Evolutionary conservation across 768 basidiomycete genomes (phyloP).

Genomic region (Mycena latifolia): DNA sequence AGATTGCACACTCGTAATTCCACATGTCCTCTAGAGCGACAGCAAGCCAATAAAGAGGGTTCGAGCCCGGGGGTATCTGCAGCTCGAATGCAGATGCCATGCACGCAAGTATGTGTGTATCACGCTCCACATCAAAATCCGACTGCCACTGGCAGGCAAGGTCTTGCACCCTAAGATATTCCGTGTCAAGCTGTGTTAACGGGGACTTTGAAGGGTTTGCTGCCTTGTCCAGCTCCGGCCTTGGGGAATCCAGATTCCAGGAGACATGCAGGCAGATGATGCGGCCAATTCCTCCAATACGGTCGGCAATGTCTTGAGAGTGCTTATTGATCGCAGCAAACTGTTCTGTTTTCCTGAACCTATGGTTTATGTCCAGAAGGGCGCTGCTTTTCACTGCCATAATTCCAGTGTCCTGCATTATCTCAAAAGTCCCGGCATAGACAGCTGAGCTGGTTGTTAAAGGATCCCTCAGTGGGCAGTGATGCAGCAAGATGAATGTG

Average conservation of each 20-base stretch:
- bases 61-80: too few species aligned
- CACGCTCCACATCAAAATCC: background rate
- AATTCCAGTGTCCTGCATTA: too few species aligned
- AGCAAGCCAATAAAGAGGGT: too few species aligned
- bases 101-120: background rate
- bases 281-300: background rate
- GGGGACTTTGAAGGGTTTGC: too few species aligned
- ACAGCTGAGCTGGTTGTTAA: too few species aligned
- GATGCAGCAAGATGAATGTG: conserved; percentile 4
- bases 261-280: accelerated
- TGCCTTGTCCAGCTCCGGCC: too few species aligned
- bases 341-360: background rate
- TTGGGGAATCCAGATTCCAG: too few species aligned
- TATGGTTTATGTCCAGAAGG: background rate
- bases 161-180: too few species aligned
- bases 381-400: background rate
- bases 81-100: too few species aligned
- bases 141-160: background rate
- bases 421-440: too few species aligned
- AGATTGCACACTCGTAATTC: background rate
- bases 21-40: too few species aligned
- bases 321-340: background rate
- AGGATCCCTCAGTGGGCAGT: background rate
- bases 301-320: background rate
- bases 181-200: too few species aligned